Percentiles rank a stretch among this genome's conserved stretches.
These are phyloP conservation scores for Omphalotus olearius DNA, from an alignment of 1,284 basidiomycete genomes.

Conservation along the genomic window DNA sequence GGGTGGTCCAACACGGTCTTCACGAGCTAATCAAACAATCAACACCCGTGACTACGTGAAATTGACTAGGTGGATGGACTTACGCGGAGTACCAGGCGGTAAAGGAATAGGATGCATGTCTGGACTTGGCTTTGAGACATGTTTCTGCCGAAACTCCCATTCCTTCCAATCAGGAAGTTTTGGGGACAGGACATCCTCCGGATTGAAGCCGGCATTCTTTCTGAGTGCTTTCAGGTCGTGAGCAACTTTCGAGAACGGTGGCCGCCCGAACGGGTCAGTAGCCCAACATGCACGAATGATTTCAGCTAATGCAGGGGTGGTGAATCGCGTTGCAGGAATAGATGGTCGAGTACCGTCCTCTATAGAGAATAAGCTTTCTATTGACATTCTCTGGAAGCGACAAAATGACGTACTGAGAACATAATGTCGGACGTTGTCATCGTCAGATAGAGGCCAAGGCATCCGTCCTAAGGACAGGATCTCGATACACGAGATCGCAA, in stretches of 20 bases:
- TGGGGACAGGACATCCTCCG: conserved; percentile 19
- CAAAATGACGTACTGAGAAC: conserved; percentile 49
- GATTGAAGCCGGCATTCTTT: conserved; percentile 21
- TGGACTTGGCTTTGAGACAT: conserved; percentile 21
- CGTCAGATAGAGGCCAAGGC: conserved; percentile 59
- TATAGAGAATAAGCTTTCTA: conserved; percentile 21
- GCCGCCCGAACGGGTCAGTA: conserved; percentile 38
- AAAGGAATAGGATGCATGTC: conserved; percentile 34
- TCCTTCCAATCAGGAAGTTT: conserved; percentile 14
- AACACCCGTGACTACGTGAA: not conserved
- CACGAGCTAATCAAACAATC: not conserved
- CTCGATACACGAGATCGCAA: conserved; percentile 68
- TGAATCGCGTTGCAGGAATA: conserved; percentile 34
- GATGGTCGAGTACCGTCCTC: conserved; percentile 53
- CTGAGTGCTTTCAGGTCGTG: conserved; percentile 35
- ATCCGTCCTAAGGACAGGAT: conserved; percentile 58
- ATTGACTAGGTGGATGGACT: not conserved
- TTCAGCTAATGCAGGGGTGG: conserved; percentile 26
- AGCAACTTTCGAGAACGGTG: conserved; percentile 43
- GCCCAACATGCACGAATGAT: conserved; percentile 50
- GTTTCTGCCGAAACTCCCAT: conserved; percentile 5
- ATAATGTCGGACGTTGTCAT: conserved; percentile 52
- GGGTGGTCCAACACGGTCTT: not conserved
- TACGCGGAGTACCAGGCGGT: conserved; percentile 15
- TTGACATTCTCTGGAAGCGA: not conserved